Percentiles rank a stretch among this genome's conserved stretches.
These are phyloP conservation scores for Nemania diffusa DNA, from an alignment of 2,329 filamentous ascomycete species.

Conservation along the genomic window DNA sequence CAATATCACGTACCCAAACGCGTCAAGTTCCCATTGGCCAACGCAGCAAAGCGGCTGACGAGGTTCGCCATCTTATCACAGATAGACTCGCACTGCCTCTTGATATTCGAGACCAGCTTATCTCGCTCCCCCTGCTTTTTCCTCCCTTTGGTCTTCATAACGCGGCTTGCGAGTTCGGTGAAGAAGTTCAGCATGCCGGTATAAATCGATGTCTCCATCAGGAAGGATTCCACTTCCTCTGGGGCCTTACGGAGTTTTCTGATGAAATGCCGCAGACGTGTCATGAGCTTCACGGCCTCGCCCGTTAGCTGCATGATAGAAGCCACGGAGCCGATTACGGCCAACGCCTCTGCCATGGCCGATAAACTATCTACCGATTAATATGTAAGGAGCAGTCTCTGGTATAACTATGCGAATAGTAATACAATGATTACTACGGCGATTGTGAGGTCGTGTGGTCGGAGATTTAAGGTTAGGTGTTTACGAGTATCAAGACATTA, in stretches of 20 bases:
- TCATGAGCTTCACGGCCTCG: conserved; percentile 24
- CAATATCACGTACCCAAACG: conserved; percentile 21
- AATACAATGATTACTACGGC: neutral
- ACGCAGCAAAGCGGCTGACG: conserved; percentile 22
- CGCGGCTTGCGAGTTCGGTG: conserved; percentile 10
- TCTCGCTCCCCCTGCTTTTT: conserved; percentile 10
- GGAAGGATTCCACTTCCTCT: conserved; percentile 19
- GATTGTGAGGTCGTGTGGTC: neutral
- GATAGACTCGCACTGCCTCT: conserved; percentile 24
- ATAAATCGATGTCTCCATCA: conserved; percentile 24
- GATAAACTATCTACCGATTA: neutral
- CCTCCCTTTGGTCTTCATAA: neutral
- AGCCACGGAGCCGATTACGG: conserved; percentile 6
- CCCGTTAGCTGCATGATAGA: conserved; percentile 23
- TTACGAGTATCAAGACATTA: neutral
- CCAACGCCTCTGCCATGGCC: conserved; percentile 19
- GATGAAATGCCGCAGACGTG: conserved; percentile 15
- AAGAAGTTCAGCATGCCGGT: conserved; percentile 27
- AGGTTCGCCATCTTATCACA: conserved; percentile 21
- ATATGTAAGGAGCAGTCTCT: no score
- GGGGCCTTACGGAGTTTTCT: conserved; percentile 21
- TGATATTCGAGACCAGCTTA: neutral
- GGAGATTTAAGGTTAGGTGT: neutral
- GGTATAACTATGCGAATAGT: neutral
- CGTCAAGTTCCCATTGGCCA: conserved; percentile 15